These are phyloP conservation scores for Amaranthus palmeri DNA, from an alignment of 148 eudicot genomes.

Conservation along the genomic window DNA sequence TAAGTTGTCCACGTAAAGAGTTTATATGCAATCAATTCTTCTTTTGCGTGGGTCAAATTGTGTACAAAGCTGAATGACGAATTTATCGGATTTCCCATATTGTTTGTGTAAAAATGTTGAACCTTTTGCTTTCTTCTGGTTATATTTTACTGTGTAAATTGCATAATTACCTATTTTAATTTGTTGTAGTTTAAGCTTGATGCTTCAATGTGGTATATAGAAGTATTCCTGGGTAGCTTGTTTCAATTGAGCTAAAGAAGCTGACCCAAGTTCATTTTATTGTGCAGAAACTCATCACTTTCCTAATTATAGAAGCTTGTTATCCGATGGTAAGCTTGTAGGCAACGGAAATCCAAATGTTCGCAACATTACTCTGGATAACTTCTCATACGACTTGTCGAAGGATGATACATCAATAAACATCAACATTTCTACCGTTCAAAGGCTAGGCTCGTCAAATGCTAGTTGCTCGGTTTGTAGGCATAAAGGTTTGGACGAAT, in stretches of 20 bases:
- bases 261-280: constrained; percentile 11
- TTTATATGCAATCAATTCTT: too few relatives aligned
- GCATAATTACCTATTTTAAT: neutral
- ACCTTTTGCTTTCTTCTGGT: too few relatives aligned
- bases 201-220: neutral
- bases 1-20: too few relatives aligned
- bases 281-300: constrained; percentile 36
- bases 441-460: constrained; percentile 24
- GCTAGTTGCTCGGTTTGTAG: constrained; percentile 27
- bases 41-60: too few relatives aligned
- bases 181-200: neutral
- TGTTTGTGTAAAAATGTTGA: too few relatives aligned
- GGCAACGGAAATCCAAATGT: constrained; percentile 22
- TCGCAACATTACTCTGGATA: constrained; percentile 20
- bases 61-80: too few relatives aligned
- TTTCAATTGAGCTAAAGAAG: neutral
- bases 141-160: neutral
- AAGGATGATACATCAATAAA: constrained; percentile 43
- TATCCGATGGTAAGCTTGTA: constrained; percentile 24
- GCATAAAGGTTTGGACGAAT: constrained; percentile 40
- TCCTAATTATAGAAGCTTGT: constrained; percentile 28
- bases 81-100: too few relatives aligned
- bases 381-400: constrained; percentile 26
- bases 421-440: constrained; percentile 23
- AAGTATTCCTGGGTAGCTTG: neutral